Evolutionary conservation across 2,329 filamentous ascomycete species (phyloP).

Genomic region (Iodosphaeria phyllophila): DNA sequence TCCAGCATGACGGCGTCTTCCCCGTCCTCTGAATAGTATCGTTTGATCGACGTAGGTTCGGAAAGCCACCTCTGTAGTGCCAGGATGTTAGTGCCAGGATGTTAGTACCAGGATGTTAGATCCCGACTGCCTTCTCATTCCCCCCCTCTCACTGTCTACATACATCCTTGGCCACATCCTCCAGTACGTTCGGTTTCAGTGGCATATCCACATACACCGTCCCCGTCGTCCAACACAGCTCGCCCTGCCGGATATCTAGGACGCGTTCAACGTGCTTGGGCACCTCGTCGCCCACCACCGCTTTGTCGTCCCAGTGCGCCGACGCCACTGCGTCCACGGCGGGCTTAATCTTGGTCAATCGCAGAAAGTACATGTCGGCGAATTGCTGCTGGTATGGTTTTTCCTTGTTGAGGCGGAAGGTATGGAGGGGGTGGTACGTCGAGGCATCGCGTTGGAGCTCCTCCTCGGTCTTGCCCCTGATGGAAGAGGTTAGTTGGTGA

Average conservation of each 20-base stretch:
- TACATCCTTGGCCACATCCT: slow-evolving; percentile 87
- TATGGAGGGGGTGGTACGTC: slow-evolving; percentile 55
- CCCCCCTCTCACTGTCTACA: slow-evolving; percentile 9
- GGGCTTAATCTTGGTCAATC: slow-evolving; percentile 73
- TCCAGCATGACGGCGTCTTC: slow-evolving; percentile 68
- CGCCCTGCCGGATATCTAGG: slow-evolving; percentile 84
- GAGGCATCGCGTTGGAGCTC: slow-evolving; percentile 32
- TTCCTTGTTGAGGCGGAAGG: slow-evolving; percentile 52
- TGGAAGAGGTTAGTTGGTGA: slow-evolving; percentile 1
- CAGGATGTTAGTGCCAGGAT: slow-evolving; percentile 1
- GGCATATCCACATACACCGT: slow-evolving; percentile 97
- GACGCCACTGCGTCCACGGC: slow-evolving; percentile 56
- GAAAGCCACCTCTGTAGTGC: slow-evolving; percentile 62
- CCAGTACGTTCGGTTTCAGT: slow-evolving; percentile 85
- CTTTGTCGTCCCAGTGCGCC: slow-evolving; percentile 61
- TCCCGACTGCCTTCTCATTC: background rate
- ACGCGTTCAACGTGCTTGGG: slow-evolving; percentile 70
- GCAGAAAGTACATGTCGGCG: slow-evolving; percentile 93
- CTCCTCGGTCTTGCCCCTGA: slow-evolving; percentile 17
- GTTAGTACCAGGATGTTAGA: too few species aligned
- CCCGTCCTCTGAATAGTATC: slow-evolving; percentile 48
- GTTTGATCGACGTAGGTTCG: slow-evolving; percentile 56
- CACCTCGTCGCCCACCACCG: slow-evolving; percentile 58
- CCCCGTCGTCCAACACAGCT: slow-evolving; percentile 87
- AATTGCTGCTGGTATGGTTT: slow-evolving; percentile 85